These are phyloP conservation scores for Thraustotheca clavata DNA, from an alignment of 352 stramenopile species.

Conservation along the genomic window DNA sequence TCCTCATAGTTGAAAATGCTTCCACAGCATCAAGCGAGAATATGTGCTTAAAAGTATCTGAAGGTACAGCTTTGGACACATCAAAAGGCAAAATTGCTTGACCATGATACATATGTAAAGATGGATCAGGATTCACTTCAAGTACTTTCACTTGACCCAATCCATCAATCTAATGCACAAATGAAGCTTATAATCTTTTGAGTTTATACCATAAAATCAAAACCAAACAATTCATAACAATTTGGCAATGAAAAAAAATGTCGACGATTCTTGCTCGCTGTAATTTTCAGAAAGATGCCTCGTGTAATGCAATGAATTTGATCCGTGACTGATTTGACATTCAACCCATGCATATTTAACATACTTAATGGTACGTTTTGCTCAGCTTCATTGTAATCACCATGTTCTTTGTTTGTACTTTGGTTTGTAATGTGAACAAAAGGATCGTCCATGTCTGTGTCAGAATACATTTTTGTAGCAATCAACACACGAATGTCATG, in stretches of 20 bases:
- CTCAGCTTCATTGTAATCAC: neutral
- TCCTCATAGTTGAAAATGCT: neutral
- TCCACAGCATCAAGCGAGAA: neutral
- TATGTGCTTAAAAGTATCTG: neutral
- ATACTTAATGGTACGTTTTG: constrained; percentile 2
- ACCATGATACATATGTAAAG: constrained; percentile 23
- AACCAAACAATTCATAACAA: constrained; percentile 27
- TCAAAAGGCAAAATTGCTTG: neutral
- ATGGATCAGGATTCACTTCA: constrained; percentile 28
- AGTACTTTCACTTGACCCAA: constrained; percentile 14
- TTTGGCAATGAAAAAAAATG: constrained; percentile 27
- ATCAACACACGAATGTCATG: constrained; percentile 24
- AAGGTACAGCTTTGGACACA: neutral
- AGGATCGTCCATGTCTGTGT: neutral
- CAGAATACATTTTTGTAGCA: constrained; percentile 7
- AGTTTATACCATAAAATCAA: constrained; percentile 26
- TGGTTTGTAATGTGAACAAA: constrained; percentile 28
- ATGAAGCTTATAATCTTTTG: neutral
- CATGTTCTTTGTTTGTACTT: constrained; percentile 21
- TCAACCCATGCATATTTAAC: neutral
- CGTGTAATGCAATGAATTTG: constrained; percentile 14
- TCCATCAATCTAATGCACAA: constrained; percentile 10
- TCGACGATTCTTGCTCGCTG: constrained; percentile 10
- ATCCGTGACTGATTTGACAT: neutral
- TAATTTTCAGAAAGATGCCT: constrained; percentile 7